phyloP scores from a whole-genome alignment of 129 eudicot genomes.

The Scalesia atractyloides region DNA sequence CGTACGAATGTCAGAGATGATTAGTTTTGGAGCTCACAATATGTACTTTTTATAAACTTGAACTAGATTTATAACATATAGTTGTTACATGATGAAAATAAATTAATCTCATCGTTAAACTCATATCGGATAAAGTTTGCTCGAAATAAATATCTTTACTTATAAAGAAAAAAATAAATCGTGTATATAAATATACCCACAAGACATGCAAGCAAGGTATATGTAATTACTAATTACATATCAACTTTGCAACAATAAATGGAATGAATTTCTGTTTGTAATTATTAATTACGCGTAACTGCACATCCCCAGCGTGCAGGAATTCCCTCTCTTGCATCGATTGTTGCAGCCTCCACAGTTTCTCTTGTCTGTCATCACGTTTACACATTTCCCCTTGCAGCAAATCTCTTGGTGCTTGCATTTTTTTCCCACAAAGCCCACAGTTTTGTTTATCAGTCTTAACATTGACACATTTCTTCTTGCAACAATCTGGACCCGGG shows the following conservation, averaged over 20 bases:
- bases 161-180: neutral
- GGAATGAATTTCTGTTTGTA: neutral
- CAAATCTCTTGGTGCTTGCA: constrained; percentile 59
- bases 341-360: constrained; percentile 65
- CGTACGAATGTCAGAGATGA: too few relatives aligned
- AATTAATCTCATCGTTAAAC: too few relatives aligned
- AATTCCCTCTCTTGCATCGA: constrained; percentile 48
- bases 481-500: constrained; percentile 62
- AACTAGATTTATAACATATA: too few relatives aligned
- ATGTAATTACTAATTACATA: neutral
- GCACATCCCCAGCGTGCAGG: constrained; percentile 60
- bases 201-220: neutral
- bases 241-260: neutral
- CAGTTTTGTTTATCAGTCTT: constrained; percentile 52
- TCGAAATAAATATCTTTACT: too few relatives aligned
- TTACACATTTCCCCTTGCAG: constrained; percentile 64
- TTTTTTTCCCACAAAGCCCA: constrained; percentile 55
- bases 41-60: too few relatives aligned
- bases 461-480: constrained; percentile 60
- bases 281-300: constrained; percentile 43
- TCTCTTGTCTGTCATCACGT: constrained; percentile 35
- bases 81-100: too few relatives aligned
- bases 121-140: too few relatives aligned
- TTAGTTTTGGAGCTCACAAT: too few relatives aligned
- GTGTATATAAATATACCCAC: neutral